phyloP scores from a whole-genome alignment of 2,329 filamentous ascomycete species.

The Albophoma yamanashiensis region DNA sequence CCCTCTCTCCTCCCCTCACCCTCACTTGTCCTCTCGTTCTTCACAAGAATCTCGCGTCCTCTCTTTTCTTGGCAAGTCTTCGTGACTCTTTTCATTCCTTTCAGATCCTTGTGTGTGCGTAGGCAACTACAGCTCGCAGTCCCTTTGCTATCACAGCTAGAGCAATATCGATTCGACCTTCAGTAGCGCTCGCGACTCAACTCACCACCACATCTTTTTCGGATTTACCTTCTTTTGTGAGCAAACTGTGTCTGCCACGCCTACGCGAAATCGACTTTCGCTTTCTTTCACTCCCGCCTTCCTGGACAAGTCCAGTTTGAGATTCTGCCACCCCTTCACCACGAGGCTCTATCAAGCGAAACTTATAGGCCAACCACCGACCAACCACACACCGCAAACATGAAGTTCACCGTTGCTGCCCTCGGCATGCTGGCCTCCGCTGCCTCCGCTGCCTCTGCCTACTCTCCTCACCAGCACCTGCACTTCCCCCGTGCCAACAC shows the following conservation, averaged over 20 bases:
- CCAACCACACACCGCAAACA: constrained; percentile 22
- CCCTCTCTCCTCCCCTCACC: constrained; percentile 6
- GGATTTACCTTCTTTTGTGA: constrained; percentile 16
- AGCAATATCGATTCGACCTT: constrained; percentile 1
- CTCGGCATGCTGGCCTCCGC: constrained; percentile 34
- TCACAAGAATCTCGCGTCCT: constrained; percentile 5
- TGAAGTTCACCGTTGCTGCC: constrained; percentile 34
- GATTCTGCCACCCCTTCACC: background rate
- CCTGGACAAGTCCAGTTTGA: constrained; percentile 1
- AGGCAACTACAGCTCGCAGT: background rate
- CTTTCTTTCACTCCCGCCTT: constrained; percentile 5
- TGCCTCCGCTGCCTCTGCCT: constrained; percentile 32
- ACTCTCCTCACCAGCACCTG: constrained; percentile 20
- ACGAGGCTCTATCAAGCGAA: background rate
- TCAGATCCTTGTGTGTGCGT: background rate
- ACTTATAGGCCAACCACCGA: constrained; percentile 3
- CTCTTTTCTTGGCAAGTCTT: background rate
- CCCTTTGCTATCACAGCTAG: background rate
- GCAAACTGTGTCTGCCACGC: constrained; percentile 20
- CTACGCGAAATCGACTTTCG: constrained; percentile 22
- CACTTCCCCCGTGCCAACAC: constrained; percentile 18
- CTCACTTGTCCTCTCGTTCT: constrained; percentile 9
- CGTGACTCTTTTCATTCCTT: constrained; percentile 1
- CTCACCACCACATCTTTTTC: background rate
- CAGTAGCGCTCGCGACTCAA: background rate